phyloP scores from a whole-genome alignment of 306 rosid species.

The Rosa multiflora region DNA sequence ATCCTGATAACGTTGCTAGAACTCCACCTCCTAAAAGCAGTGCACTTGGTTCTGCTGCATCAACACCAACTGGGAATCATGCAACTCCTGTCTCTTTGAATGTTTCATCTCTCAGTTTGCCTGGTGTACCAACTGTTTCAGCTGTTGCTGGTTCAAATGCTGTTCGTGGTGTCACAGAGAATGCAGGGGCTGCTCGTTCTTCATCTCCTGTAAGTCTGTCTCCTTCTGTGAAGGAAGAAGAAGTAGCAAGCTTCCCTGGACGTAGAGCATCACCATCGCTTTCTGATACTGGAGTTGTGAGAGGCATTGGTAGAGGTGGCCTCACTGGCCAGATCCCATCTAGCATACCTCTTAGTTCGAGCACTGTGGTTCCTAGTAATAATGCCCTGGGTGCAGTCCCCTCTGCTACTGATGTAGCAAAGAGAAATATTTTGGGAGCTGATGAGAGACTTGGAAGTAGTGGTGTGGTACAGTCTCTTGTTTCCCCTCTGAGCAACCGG shows the following conservation, averaged over 20 bases:
- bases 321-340: constrained; percentile 61
- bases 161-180: constrained; percentile 55
- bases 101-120: constrained; percentile 50
- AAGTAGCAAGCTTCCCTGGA: constrained; percentile 61
- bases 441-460: constrained; percentile 86
- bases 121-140: constrained; percentile 49
- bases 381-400: constrained; percentile 64
- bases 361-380: constrained; percentile 59
- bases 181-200: constrained; percentile 39
- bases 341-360: constrained; percentile 58
- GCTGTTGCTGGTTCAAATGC: constrained; percentile 54
- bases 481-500: constrained; percentile 65
- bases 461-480: constrained; percentile 73
- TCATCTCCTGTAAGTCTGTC: constrained; percentile 58
- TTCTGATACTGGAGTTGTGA: constrained; percentile 66
- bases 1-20: constrained; percentile 58
- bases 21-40: constrained; percentile 81
- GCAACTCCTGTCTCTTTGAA: constrained; percentile 49
- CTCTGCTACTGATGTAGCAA: constrained; percentile 66
- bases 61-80: constrained; percentile 65
- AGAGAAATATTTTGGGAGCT: constrained; percentile 70
- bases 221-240: constrained; percentile 75
- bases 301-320: constrained; percentile 67
- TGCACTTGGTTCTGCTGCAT: constrained; percentile 46
- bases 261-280: constrained; percentile 87